phyloP scores from a whole-genome alignment of 2,329 filamentous ascomycete species.

The Fusarium pilosicola region DNA sequence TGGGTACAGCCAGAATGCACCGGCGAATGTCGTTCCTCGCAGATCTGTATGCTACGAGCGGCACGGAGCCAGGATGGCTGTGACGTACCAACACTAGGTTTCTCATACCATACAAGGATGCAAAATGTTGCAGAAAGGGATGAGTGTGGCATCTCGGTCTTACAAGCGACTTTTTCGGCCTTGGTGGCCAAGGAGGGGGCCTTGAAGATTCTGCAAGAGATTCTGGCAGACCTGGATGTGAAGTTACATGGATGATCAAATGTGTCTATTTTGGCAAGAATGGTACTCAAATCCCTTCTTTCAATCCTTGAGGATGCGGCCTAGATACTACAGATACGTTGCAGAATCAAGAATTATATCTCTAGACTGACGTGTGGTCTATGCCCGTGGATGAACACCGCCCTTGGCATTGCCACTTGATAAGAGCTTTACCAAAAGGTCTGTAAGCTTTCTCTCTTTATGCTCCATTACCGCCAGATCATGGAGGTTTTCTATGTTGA shows the following conservation, averaged over 20 bases:
- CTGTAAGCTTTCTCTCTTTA: background rate
- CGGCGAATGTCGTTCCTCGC: constrained; percentile 53
- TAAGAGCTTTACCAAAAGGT: background rate
- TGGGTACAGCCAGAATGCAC: constrained; percentile 54
- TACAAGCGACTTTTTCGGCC: constrained; percentile 41
- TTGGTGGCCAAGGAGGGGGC: constrained; percentile 41
- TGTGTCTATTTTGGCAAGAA: background rate
- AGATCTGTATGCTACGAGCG: constrained; percentile 65
- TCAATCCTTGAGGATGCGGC: background rate
- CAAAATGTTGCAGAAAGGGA: constrained; percentile 33
- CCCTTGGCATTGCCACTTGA: background rate
- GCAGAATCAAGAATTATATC: background rate
- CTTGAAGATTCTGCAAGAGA: constrained; percentile 39
- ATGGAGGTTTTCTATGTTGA: background rate
- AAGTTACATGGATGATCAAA: constrained; percentile 9
- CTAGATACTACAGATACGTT: background rate
- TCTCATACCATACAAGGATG: constrained; percentile 48
- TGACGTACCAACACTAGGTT: constrained; percentile 48
- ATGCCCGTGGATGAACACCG: background rate
- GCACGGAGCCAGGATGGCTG: constrained; percentile 65
- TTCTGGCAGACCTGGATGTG: constrained; percentile 7
- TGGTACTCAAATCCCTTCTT: background rate
- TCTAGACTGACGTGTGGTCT: background rate
- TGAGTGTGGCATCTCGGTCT: constrained; percentile 47
- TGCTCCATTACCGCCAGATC: background rate